Percentiles rank a stretch among this genome's conserved stretches.
phyloP scores from a whole-genome alignment of 768 basidiomycete species.

The Pulveroboletus frians region DNA sequence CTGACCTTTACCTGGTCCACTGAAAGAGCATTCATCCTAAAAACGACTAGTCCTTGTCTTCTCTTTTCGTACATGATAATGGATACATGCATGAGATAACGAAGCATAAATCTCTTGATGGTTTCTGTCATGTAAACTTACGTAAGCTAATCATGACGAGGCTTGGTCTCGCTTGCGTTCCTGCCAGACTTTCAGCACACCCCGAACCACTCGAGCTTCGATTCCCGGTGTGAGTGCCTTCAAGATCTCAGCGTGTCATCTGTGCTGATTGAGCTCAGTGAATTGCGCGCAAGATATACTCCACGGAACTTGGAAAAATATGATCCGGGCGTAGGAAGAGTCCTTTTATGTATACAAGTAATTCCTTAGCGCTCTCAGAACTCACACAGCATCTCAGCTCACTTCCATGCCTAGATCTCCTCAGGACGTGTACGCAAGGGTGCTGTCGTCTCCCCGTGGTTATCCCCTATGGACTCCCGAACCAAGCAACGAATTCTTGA shows the following conservation, averaged over 20 bases:
- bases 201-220: no score
- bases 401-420: constrained; percentile 1
- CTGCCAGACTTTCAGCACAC: no score
- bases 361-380: neutral
- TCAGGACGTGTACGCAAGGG: constrained; percentile 11
- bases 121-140: neutral
- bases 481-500: constrained; percentile 20
- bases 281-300: neutral
- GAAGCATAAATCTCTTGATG: no score
- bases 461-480: constrained; percentile 30
- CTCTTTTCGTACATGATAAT: no score
- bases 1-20: no score
- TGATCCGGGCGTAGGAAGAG: neutral
- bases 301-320: neutral
- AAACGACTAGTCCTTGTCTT: no score
- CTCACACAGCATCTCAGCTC: neutral
- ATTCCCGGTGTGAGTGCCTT: no score
- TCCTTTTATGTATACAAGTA: neutral
- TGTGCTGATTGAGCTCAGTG: neutral
- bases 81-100: no score
- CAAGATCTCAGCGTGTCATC: neutral
- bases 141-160: no score
- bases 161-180: no score
- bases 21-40: neutral
- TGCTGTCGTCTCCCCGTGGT: constrained; percentile 17